phyloP scores from a whole-genome alignment of 2,329 filamentous ascomycete genomes.

The Cercospora citrullina region DNA sequence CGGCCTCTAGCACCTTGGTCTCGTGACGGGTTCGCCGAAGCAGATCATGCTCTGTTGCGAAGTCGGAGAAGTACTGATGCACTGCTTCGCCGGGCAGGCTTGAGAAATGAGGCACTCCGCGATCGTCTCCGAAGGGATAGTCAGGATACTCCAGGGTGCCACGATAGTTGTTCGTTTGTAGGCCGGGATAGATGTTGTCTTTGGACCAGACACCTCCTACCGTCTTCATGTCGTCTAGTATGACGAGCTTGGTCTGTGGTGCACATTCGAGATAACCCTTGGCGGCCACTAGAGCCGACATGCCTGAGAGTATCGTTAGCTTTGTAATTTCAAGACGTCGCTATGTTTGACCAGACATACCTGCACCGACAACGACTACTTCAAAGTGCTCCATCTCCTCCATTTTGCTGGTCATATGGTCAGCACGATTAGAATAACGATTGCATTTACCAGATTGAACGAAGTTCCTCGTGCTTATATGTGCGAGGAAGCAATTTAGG shows the following conservation, averaged over 20 bases:
- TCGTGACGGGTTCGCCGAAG: slow-evolving; percentile 9
- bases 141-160: slow-evolving; percentile 19
- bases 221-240: slow-evolving; percentile 20
- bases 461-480: not conserved
- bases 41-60: slow-evolving; percentile 13
- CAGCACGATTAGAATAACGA: not conserved
- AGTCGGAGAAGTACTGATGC: slow-evolving; percentile 18
- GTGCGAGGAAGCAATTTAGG: not conserved
- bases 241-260: slow-evolving; percentile 12
- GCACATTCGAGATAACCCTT: slow-evolving; percentile 19
- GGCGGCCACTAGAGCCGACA: slow-evolving; percentile 17
- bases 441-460: not conserved
- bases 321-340: not conserved
- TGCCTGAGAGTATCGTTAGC: slow-evolving; percentile 11
- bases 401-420: not conserved
- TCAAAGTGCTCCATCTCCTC: slow-evolving; percentile 14
- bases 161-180: slow-evolving; percentile 18
- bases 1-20: slow-evolving; percentile 12
- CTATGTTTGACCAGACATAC: not conserved
- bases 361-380: slow-evolving; percentile 19
- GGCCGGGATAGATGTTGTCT: slow-evolving; percentile 19
- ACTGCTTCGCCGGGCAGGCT: slow-evolving; percentile 17
- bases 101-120: slow-evolving; percentile 10
- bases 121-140: slow-evolving; percentile 16
- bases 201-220: slow-evolving; percentile 20